Evolutionary conservation across 306 rosid genomes (phyloP).

Genomic region (Quercus variabilis): DNA sequence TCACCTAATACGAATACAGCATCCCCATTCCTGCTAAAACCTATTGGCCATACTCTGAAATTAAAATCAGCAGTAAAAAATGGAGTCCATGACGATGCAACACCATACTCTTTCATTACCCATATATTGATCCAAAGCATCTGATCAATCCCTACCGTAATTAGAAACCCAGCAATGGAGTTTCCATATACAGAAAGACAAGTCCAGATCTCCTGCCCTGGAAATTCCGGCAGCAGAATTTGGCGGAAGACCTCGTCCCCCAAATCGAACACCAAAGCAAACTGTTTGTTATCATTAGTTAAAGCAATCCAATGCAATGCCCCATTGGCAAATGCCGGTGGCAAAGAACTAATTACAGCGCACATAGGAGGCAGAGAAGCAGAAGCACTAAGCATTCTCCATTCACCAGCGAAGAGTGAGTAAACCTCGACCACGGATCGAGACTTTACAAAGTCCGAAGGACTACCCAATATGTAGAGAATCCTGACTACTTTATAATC

Average conservation of each 20-base stretch:
- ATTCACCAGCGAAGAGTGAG: slow-evolving; percentile 19
- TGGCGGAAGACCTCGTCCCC: too few relatives aligned
- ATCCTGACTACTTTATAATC: slow-evolving; percentile 23
- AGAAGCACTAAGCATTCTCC: neutral
- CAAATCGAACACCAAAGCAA: too few relatives aligned
- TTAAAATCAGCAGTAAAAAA: neutral
- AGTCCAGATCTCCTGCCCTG: accelerated
- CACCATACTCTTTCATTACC: too few relatives aligned
- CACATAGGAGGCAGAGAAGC: neutral
- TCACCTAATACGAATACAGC: neutral
- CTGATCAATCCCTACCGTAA: too few relatives aligned
- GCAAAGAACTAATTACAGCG: neutral
- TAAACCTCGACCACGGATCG: slow-evolving; percentile 17
- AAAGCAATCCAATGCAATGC: slow-evolving; percentile 25
- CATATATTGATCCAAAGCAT: too few relatives aligned
- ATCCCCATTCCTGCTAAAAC: slow-evolving; percentile 7
- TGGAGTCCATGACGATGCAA: slow-evolving; percentile 19
- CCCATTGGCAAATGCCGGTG: slow-evolving; percentile 14
- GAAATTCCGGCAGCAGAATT: too few relatives aligned
- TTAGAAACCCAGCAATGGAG: too few relatives aligned
- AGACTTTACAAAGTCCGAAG: neutral
- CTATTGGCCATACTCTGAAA: neutral
- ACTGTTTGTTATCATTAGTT: too few relatives aligned
- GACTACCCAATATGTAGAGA: neutral
- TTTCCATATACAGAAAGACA: too few relatives aligned